These are phyloP conservation scores for Yamadazyma takamatsuzukensis DNA, from an alignment of 805 yeast species.

Conservation along the genomic window DNA sequence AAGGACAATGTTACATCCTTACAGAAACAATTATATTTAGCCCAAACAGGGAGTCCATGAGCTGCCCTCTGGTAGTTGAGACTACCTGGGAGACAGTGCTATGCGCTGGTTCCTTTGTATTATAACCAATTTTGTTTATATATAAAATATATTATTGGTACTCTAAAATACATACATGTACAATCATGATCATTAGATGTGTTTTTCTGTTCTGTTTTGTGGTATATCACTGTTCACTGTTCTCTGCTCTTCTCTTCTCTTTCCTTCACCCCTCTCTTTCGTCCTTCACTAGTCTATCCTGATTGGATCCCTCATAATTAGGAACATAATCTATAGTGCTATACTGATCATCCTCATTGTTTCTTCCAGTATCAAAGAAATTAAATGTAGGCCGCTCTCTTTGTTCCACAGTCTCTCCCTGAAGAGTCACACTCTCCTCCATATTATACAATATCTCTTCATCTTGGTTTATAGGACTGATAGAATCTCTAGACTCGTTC, in stretches of 20 bases:
- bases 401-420: too few relatives aligned
- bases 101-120: too few relatives aligned
- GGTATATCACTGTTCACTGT: neutral
- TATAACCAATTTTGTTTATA: too few relatives aligned
- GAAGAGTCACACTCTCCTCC: neutral
- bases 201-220: neutral
- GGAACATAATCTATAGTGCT: conserved; percentile 32
- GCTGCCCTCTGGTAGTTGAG: too few relatives aligned
- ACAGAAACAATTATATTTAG: conserved; percentile 52
- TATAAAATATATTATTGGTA: too few relatives aligned
- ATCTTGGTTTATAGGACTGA: conserved; percentile 18
- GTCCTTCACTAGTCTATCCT: conserved; percentile 20
- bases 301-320: conserved; percentile 24
- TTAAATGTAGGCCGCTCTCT: too few relatives aligned
- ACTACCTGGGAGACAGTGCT: too few relatives aligned
- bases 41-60: conserved; percentile 10
- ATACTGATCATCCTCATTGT: conserved; percentile 10
- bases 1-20: conserved; percentile 55
- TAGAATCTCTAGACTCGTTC: conserved; percentile 16
- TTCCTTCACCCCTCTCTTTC: too few relatives aligned
- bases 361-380: conserved; percentile 6
- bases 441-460: conserved; percentile 5
- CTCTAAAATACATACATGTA: too few relatives aligned
- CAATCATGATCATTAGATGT: too few relatives aligned
- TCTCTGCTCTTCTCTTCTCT: neutral